Evolutionary conservation across 306 rosid species (phyloP), one percentile per base, ranked within the genome.

Genomic region (Cicer chorassanicum): DNA sequence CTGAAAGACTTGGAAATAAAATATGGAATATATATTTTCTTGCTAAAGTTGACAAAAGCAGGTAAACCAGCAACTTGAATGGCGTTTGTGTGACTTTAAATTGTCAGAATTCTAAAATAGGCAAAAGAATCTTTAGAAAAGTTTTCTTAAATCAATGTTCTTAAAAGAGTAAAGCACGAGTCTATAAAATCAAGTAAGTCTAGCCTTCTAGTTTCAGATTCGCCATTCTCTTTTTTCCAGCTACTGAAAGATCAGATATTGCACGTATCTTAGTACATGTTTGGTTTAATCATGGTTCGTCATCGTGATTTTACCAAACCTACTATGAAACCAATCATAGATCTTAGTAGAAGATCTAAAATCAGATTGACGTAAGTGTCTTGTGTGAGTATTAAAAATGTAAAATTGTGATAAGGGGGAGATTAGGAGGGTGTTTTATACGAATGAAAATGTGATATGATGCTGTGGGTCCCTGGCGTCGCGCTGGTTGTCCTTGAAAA

Each of bases 391-490:
- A 3, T 29, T 54, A 53, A 53, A 18, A 53, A 16, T 44, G 55
- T 55, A 55, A 43, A 66, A 41, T 16, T 46, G 9, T 59, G 49
- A n/a, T 14, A 53, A 21, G 16, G 40, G 40, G 50, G 45, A 70
- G 76, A 68, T 9, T 42, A 36, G 9, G 62, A 57, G 65, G 65
- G 42, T 16, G 24, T 74, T 65, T 46, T 63, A 29, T 59, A 55
- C 13, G 73, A 73, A 53, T 34, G 12, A 14, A 42, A 9, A 63
- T 49, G 51, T 14, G 66, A 64, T 54, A 64, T 54, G 63, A 72
- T 11, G 40, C 18, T 24, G 80, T 75, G 62, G 90, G 86, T 29
- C 88, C 87, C 49, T 60, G 2, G 34, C 29, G 38, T 51, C 76
- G 65, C 60, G 29, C 29, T 24, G 29, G 29, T 42, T 73, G 75